Evolutionary conservation across 2,329 filamentous ascomycete genomes (phyloP).

Genomic region (Exophiala sp.): DNA sequence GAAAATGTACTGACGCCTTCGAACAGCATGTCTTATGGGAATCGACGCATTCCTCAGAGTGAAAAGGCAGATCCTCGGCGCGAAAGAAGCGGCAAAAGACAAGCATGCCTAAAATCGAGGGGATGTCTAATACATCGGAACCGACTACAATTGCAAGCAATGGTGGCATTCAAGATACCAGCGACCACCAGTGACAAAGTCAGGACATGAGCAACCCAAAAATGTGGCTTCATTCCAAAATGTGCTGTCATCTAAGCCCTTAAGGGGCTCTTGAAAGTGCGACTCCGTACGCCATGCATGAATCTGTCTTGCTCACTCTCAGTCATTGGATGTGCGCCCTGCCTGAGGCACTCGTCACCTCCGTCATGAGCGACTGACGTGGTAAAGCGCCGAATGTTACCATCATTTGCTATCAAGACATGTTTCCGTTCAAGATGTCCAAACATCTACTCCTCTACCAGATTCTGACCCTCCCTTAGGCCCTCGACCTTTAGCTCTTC

Average conservation of each 20-base stretch:
- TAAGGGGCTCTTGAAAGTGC: background rate
- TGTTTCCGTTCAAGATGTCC: too few relatives aligned
- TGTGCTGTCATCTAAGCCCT: too few relatives aligned
- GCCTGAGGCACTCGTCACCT: background rate
- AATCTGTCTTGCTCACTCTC: background rate
- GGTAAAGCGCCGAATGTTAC: too few relatives aligned
- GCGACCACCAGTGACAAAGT: too few relatives aligned
- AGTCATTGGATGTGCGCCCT: background rate
- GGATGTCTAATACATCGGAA: too few relatives aligned
- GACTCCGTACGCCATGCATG: constrained; percentile 12
- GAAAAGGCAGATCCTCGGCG: constrained; percentile 15
- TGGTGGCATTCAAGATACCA: too few relatives aligned
- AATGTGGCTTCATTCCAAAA: too few relatives aligned
- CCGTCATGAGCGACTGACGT: too few relatives aligned
- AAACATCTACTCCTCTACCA: constrained; percentile 36
- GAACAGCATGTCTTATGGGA: constrained; percentile 37
- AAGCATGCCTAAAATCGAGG: too few relatives aligned
- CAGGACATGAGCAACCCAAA: too few relatives aligned
- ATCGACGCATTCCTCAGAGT: constrained; percentile 39
- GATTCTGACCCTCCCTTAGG: constrained; percentile 64
- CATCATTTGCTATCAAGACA: too few relatives aligned
- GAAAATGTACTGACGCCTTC: background rate
- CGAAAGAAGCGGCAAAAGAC: background rate
- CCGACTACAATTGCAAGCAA: too few relatives aligned
- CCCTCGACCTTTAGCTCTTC: constrained; percentile 86